Evolutionary conservation across 495 filamentous ascomycete genomes (phyloP).

Genomic region (Eremomyces bilateralis): DNA sequence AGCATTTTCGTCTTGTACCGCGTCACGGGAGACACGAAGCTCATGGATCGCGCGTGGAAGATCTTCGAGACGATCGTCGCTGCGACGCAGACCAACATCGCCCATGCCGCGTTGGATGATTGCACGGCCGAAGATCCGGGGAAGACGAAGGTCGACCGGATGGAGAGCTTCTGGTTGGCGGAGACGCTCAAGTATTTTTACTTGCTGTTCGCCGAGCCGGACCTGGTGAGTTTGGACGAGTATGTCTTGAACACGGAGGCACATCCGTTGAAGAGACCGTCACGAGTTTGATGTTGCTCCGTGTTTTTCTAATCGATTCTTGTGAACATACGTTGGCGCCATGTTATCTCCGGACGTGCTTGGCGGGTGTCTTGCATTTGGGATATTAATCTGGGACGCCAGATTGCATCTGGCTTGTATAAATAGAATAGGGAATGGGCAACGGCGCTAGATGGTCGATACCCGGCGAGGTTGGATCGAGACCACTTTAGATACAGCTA

Average conservation of each 20-base stretch:
- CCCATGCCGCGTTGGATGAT: slow-evolving; percentile 26
- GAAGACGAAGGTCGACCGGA: slow-evolving; percentile 17
- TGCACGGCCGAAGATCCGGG: slow-evolving; percentile 5
- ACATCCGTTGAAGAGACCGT: slow-evolving; percentile 31
- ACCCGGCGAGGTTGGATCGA: too few species aligned
- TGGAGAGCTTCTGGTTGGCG: slow-evolving; percentile 43
- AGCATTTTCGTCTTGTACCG: slow-evolving; percentile 36
- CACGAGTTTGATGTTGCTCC: too few species aligned
- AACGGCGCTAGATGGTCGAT: too few species aligned
- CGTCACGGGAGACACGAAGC: slow-evolving; percentile 30
- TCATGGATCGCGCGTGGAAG: slow-evolving; percentile 36
- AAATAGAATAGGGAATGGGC: too few species aligned
- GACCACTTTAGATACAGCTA: too few species aligned
- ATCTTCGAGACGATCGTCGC: slow-evolving; percentile 31
- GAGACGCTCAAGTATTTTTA: slow-evolving; percentile 75
- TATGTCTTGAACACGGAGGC: slow-evolving; percentile 47
- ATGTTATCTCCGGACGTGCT: too few species aligned
- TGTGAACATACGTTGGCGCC: too few species aligned
- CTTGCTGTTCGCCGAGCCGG: slow-evolving; percentile 47
- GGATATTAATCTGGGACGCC: too few species aligned
- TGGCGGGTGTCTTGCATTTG: too few species aligned
- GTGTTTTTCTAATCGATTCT: too few species aligned
- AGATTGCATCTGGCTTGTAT: too few species aligned
- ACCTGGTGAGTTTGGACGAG: slow-evolving; percentile 58
- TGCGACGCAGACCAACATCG: slow-evolving; percentile 24